Evolutionary conservation across 768 basidiomycete species (phyloP).

Genomic region (Paxillus ammoniavirescens): DNA sequence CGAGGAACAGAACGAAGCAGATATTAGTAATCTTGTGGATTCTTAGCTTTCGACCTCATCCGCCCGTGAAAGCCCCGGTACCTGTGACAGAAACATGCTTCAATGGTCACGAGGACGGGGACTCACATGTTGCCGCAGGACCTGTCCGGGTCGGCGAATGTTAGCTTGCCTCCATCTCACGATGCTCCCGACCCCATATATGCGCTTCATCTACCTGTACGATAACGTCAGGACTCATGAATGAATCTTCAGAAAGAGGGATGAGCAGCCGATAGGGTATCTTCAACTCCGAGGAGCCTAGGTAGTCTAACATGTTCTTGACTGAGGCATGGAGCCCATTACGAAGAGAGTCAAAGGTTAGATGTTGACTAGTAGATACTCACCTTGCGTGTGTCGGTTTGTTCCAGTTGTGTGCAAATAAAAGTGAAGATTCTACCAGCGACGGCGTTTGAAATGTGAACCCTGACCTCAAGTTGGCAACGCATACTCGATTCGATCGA

Average conservation of each 20-base stretch:
- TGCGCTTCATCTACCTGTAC: background rate
- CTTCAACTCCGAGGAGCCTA: slow-evolving; percentile 26
- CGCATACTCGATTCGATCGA: too few relatives aligned
- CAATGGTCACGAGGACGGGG: background rate
- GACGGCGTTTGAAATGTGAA: too few relatives aligned
- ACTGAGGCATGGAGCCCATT: slow-evolving; percentile 23
- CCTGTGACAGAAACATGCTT: background rate
- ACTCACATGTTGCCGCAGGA: too few relatives aligned
- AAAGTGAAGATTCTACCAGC: too few relatives aligned
- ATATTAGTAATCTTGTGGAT: too few relatives aligned
- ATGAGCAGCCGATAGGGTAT: slow-evolving; percentile 6
- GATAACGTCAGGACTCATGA: background rate
- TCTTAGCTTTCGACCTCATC: too few relatives aligned
- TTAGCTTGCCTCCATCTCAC: too few relatives aligned
- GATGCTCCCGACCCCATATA: too few relatives aligned
- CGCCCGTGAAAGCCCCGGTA: too few relatives aligned
- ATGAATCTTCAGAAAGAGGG: background rate
- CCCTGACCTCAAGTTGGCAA: too few relatives aligned
- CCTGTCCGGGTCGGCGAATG: too few relatives aligned
- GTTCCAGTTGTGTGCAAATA: background rate
- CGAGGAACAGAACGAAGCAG: too few relatives aligned
- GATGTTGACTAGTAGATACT: background rate
- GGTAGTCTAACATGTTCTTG: slow-evolving; percentile 34
- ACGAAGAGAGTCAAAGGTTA: background rate
- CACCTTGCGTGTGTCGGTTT: background rate